A percentile compares a stretch with the other conserved stretches of the same genome.
phyloP scores from a whole-genome alignment of 495 filamentous ascomycete genomes.

The Penicillium atrosanguineum region DNA sequence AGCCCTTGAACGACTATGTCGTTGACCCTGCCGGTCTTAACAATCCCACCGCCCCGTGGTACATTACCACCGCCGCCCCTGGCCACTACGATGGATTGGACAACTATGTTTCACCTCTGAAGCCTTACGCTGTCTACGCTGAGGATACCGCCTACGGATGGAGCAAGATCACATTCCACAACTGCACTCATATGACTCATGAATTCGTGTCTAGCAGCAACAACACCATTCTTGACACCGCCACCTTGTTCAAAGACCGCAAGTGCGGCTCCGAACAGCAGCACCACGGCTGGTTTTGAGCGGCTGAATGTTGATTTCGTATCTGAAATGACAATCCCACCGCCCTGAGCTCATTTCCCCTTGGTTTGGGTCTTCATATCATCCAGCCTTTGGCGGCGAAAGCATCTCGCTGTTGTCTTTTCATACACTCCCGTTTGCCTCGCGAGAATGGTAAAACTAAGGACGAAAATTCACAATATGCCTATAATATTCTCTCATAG shows the following conservation, averaged over 20 bases:
- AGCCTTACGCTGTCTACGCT: slow-evolving; percentile 4
- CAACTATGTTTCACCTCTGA: neutral
- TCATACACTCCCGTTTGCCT: no score
- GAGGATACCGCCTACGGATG: slow-evolving; percentile 10
- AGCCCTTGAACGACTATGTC: slow-evolving; percentile 5
- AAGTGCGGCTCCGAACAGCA: neutral
- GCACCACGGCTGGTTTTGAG: no score
- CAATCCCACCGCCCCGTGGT: slow-evolving; percentile 11
- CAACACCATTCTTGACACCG: slow-evolving; percentile 1
- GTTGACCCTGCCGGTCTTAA: slow-evolving; percentile 6
- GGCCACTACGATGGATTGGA: slow-evolving; percentile 13
- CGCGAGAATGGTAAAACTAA: no score
- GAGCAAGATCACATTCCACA: slow-evolving; percentile 15
- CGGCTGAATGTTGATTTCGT: no score
- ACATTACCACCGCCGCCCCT: slow-evolving; percentile 10
- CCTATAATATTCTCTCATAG: no score
- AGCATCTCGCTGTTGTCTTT: no score
- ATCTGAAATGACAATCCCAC: no score
- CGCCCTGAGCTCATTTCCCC: no score
- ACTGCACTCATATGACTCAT: slow-evolving; percentile 6
- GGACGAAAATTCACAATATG: no score
- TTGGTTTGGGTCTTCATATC: no score
- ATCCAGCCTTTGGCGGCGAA: no score
- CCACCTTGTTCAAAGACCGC: slow-evolving; percentile 6
- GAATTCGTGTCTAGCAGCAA: slow-evolving; percentile 5